Evolutionary conservation across 2,329 filamentous ascomycete genomes (phyloP), one percentile per base, ranked within the genome.

Genomic region (Zasmidium citrigriseum): DNA sequence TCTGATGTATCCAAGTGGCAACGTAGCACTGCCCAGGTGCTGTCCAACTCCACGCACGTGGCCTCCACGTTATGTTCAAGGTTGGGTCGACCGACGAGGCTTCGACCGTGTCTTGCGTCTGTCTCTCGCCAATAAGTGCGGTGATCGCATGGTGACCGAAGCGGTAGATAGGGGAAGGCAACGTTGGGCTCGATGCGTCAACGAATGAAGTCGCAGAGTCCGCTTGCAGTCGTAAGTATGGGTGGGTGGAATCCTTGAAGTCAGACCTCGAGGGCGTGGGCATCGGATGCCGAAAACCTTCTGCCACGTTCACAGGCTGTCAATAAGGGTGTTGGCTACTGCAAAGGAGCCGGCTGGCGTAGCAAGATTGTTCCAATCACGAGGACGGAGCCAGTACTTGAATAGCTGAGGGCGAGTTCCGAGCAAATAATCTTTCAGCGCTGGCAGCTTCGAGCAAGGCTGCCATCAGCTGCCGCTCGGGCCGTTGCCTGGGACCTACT

Each of bases 381-480:
- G 23, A 11, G 22, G 12, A 49, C 47, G 3, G 47, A 27, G 23
- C n/a, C 10, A 3, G 16, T n/a, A n/a, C n/a, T 27, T 23, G 47
- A 20, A 29, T 16, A 49, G 14, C n/a, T 49, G 23, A 27, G n/a
- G 27, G 21, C n/a, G 22, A 16, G 23, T 24, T 24, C 9, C 23
- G 47, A 4, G 23, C 47, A 41, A 41, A 41, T 41, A 4, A n/a
- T 4, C 14, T 49, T 16, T 12, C 23, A 49, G 27, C 20, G 25
- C 23, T 16, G 20, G 27, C 34, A 50, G 55, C 41, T 47, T 46
- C 25, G 41, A 48, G 38, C 34, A 50, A 59, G 52, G 57, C 52
- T 55, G 48, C 53, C 48, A 41, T 54, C 55, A 54, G 56, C 48
- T 20, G 23, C 55, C 44, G 23, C 25, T 46, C 54, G 56, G 55